phyloP scores from a whole-genome alignment of 495 filamentous ascomycete genomes.

The Neurospora pannonica region DNA sequence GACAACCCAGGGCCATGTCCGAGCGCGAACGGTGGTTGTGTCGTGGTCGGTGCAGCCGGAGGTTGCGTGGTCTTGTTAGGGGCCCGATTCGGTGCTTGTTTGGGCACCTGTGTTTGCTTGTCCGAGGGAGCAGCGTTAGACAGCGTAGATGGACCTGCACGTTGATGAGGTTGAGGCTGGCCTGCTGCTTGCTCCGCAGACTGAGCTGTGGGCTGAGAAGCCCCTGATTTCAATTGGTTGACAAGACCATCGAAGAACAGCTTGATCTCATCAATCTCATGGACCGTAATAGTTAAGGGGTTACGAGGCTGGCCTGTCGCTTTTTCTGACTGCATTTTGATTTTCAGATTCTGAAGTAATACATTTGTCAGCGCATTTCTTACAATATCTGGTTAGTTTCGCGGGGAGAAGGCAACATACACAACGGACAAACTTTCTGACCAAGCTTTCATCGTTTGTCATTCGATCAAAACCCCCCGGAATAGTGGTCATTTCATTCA shows the following conservation, averaged over 20 bases:
- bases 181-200: constrained; percentile 7
- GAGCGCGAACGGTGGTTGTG: constrained; percentile 57
- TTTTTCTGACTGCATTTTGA: neutral
- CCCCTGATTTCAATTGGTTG: constrained; percentile 10
- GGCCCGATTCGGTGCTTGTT: constrained; percentile 38
- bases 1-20: constrained; percentile 50
- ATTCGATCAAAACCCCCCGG: neutral
- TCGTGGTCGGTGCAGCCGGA: constrained; percentile 52
- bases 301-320: constrained; percentile 25
- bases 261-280: constrained; percentile 44
- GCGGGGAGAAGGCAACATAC: neutral
- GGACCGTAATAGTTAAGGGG: constrained; percentile 46
- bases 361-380: neutral
- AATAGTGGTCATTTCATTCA: neutral
- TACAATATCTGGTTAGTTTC: neutral
- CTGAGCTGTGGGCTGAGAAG: constrained; percentile 7
- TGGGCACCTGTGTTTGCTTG: constrained; percentile 49
- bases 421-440: neutral
- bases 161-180: constrained; percentile 22
- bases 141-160: constrained; percentile 22
- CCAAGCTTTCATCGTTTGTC: neutral
- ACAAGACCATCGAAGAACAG: constrained; percentile 26
- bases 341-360: neutral
- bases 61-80: constrained; percentile 37
- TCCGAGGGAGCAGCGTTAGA: constrained; percentile 61